Base-by-base conservation (phyloP, 805 yeast species). In the Saccharomyces kudriavzevii region DNA sequence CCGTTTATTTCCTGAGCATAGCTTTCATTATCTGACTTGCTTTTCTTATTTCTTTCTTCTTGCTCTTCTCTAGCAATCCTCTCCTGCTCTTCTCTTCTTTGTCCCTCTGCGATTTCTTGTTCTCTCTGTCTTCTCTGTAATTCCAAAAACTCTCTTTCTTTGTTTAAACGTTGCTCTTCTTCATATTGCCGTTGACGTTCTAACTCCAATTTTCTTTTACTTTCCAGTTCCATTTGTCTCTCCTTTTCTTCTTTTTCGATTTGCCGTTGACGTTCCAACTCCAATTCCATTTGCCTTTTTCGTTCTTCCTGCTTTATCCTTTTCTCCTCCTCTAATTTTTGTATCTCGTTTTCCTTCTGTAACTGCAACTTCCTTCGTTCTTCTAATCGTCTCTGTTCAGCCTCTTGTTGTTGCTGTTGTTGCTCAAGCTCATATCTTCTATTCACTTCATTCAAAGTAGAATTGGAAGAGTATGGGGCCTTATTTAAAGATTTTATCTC, bases 391-490 rank as follows among this genome's bases (percentile, higher is more conserved):
- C 26, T 49, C 40, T 40, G 22, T 20, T 29, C 48, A 30, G 27
- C 50, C 53, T 54, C 51, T 50, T 26, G 22, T 28, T 45, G 52
- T 43, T 29, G 51, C 30, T 40, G 26, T 30, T n/a, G 29, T n/a
- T 30, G 47, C 20, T 31, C 35, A 8, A 25, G 13, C 11, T 54
- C 53, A 51, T 54, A 56, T 10, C 54, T 55, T 17, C 53, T 56
- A 47, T 59, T 62, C 10, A 58, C 56, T 40, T 60, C 58, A 27
- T 54, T 58, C 4, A 63, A 48, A 4, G 67, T 63, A 6, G 62
- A 55, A 40, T 58, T 54, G 17, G 54, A 59, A 6, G 64, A 51
- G 52, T 66, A 66, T 3, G 69, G 67, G 2, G 62, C 55, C 30
- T 58, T 63, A 27, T 53, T 59, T 26, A 65, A 51, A 20, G 61